phyloP scores from a whole-genome alignment of 1,139 yeast genomes.

The Kodamaea derodonti region DNA sequence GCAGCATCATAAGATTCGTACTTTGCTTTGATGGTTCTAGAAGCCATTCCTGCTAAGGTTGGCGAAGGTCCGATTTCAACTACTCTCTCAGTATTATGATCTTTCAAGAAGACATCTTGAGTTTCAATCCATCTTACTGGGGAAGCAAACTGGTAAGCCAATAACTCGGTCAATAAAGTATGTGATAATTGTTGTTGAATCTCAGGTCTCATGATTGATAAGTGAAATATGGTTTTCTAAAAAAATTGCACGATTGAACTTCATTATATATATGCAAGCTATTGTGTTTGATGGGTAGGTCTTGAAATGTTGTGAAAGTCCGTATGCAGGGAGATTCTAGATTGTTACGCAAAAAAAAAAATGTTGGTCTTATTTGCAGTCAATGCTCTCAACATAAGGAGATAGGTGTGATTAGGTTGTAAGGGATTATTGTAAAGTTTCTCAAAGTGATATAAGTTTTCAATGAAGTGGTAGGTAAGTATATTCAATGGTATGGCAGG shows the following conservation, averaged over 20 bases:
- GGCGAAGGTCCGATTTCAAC: conserved; percentile 99
- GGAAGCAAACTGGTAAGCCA: conserved; percentile 98
- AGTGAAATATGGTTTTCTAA: not conserved
- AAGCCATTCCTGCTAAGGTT: conserved; percentile 97
- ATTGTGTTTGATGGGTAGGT: conserved; percentile 2
- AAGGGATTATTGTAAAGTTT: no score
- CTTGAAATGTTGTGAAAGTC: conserved; percentile 4
- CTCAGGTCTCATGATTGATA: conserved; percentile 79
- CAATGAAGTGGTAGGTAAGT: no score
- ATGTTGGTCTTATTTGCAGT: not conserved
- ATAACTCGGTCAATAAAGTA: conserved; percentile 85
- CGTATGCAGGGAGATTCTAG: not conserved
- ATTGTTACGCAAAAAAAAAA: not conserved
- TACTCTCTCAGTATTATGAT: conserved; percentile 92
- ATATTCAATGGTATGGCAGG: no score
- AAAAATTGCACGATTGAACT: conserved; percentile 1
- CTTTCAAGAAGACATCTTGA: conserved; percentile 93
- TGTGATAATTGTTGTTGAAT: conserved; percentile 97
- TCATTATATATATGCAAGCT: conserved; percentile 2
- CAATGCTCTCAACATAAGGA: no score
- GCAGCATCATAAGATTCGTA: conserved; percentile 98
- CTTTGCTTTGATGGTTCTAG: conserved; percentile 92
- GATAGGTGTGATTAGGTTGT: no score
- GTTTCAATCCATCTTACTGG: conserved; percentile 99
- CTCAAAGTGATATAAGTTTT: no score